phyloP scores from a whole-genome alignment of 2,329 filamentous ascomycete species.

The Microcyclospora tardicrescens region DNA sequence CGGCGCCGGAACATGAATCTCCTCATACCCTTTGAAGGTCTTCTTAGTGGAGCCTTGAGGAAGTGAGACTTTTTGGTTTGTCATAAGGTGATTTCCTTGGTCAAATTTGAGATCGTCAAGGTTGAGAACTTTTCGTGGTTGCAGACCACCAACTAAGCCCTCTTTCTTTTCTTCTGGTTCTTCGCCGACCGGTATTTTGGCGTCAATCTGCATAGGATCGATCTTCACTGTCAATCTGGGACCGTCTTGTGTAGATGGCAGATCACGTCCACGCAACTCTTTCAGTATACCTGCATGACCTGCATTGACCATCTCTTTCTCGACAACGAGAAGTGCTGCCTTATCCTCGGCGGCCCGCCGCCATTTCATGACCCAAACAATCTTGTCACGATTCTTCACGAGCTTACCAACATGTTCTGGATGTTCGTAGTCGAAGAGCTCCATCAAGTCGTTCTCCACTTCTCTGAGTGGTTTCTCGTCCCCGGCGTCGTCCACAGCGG shows the following conservation, averaged over 20 bases:
- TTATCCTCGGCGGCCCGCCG: slow-evolving; percentile 69
- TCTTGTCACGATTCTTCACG: slow-evolving; percentile 81
- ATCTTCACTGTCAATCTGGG: slow-evolving; percentile 68
- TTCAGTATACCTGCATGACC: slow-evolving; percentile 78
- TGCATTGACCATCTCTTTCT: slow-evolving; percentile 82
- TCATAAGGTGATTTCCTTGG: slow-evolving; percentile 97
- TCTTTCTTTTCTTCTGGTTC: slow-evolving; percentile 48
- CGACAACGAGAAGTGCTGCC: slow-evolving; percentile 57
- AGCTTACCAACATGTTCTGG: slow-evolving; percentile 85
- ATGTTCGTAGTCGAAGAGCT: slow-evolving; percentile 93
- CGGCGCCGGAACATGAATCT: slow-evolving; percentile 90
- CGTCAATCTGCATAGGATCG: slow-evolving; percentile 66
- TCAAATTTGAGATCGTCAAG: slow-evolving; percentile 94
- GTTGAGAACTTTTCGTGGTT: slow-evolving; percentile 79
- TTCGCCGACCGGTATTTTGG: slow-evolving; percentile 33
- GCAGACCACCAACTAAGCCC: slow-evolving; percentile 65
- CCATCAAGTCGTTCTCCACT: slow-evolving; percentile 97
- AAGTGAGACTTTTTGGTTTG: slow-evolving; percentile 88
- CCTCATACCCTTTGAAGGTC: slow-evolving; percentile 95
- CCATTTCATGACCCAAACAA: slow-evolving; percentile 88
- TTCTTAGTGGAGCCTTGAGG: slow-evolving; percentile 91
- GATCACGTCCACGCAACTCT: slow-evolving; percentile 65
- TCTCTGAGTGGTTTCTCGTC: slow-evolving; percentile 79
- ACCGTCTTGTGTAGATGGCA: slow-evolving; percentile 40
- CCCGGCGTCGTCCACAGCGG: slow-evolving; percentile 56